Percentiles rank a stretch among this genome's conserved stretches.
phyloP scores from a whole-genome alignment of 768 basidiomycete genomes.

The Rhizopogon vesiculosus region DNA sequence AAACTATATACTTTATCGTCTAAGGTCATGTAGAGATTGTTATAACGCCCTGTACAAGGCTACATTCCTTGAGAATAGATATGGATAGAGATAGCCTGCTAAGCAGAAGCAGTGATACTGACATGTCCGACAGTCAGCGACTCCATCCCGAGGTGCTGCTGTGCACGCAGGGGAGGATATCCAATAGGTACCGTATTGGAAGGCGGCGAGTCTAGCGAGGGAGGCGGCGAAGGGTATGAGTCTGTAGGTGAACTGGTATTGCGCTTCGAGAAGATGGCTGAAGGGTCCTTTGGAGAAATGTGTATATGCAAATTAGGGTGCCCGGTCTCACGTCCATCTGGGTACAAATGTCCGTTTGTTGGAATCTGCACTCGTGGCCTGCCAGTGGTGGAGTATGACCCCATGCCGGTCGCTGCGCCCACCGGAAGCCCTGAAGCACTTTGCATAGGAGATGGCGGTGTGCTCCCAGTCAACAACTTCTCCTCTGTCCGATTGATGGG shows the following conservation, averaged over 20 bases:
- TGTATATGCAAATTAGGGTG: slow-evolving; percentile 10
- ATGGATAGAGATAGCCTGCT: slow-evolving; percentile 13
- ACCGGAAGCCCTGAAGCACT: neutral
- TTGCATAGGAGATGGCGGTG: slow-evolving; percentile 18
- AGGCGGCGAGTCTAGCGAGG: slow-evolving; percentile 22
- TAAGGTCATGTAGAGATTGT: neutral
- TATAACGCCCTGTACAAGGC: neutral
- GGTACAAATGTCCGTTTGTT: slow-evolving; percentile 5
- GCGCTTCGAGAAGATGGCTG: slow-evolving; percentile 20
- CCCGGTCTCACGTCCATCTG: neutral
- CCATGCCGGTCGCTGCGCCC: slow-evolving; percentile 19
- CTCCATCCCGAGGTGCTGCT: neutral
- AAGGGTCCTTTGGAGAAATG: slow-evolving; percentile 14
- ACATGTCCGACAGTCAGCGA: slow-evolving; percentile 12
- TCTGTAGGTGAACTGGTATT: slow-evolving; percentile 26
- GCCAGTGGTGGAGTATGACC: slow-evolving; percentile 12
- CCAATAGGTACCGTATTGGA: slow-evolving; percentile 9
- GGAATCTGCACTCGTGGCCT: slow-evolving; percentile 1
- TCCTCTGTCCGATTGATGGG: slow-evolving; percentile 65
- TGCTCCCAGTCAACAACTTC: slow-evolving; percentile 39
- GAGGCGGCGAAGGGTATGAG: slow-evolving; percentile 49
- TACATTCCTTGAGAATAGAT: slow-evolving; percentile 14
- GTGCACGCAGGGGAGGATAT: slow-evolving; percentile 5
- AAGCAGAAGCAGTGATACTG: slow-evolving; percentile 1
- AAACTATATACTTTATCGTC: neutral